These are phyloP conservation scores for Angomonas ambiguus DNA, from an alignment of 208 protist genomes.

Conservation along the genomic window DNA sequence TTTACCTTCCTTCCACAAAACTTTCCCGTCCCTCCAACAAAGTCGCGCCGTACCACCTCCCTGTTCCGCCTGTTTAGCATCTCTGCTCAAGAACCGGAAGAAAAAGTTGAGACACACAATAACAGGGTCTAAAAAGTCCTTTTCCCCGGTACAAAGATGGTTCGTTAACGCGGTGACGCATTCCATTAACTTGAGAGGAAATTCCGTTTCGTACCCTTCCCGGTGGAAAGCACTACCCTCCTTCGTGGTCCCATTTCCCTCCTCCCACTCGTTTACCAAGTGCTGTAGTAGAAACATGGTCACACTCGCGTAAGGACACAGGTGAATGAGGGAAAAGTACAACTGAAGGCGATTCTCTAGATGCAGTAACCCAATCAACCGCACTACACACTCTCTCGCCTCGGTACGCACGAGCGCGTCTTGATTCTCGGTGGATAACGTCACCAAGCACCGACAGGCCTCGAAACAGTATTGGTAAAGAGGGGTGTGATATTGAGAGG, in stretches of 20 bases:
- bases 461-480: not conserved
- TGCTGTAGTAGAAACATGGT: slow-evolving; percentile 46
- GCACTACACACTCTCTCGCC: not conserved
- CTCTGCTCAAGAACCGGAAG: slow-evolving; percentile 12
- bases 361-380: slow-evolving; percentile 11
- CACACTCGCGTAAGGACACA: slow-evolving; percentile 70
- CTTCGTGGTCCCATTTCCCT: not conserved
- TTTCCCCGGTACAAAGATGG: slow-evolving; percentile 28
- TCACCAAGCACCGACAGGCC: not conserved
- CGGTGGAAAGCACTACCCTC: not conserved
- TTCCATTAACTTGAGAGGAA: slow-evolving; percentile 32
- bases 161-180: slow-evolving; percentile 33
- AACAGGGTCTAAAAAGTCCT: slow-evolving; percentile 66
- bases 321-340: slow-evolving; percentile 46
- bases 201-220: not conserved
- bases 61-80: not conserved
- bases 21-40: not conserved
- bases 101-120: slow-evolving; percentile 66
- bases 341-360: slow-evolving; percentile 38
- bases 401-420: not conserved
- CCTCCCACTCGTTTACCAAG: slow-evolving; percentile 42
- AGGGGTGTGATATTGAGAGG: not conserved
- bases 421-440: not conserved
- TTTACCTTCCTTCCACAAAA: not conserved
- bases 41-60: not conserved